phyloP scores from a whole-genome alignment of 2,329 filamentous ascomycete species.

The Phialocephala subalpina region DNA sequence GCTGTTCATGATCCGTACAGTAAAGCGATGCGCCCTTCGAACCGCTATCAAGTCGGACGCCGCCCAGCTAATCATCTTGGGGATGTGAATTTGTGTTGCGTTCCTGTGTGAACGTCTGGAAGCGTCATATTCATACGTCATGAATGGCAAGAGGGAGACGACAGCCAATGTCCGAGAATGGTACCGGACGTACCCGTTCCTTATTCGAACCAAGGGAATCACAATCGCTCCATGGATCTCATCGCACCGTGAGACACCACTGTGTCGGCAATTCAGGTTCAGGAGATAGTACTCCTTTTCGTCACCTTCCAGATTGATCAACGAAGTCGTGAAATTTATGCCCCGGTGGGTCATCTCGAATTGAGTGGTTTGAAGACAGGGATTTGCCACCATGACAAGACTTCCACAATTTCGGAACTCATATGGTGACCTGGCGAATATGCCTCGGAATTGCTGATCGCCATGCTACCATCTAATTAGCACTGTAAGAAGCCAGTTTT shows the following conservation, averaged over 20 bases:
- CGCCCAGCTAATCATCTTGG: not conserved
- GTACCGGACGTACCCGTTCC: not conserved
- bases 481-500: too few species aligned
- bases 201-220: not conserved
- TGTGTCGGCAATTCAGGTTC: not conserved
- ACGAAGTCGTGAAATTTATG: not conserved
- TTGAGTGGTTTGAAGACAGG: not conserved
- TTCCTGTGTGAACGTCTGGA: not conserved
- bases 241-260: not conserved
- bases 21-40: constrained; percentile 1
- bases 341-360: constrained; percentile 3
- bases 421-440: not conserved
- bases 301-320: constrained; percentile 5
- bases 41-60: constrained; percentile 3
- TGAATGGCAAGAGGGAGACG: not conserved
- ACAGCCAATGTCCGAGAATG: not conserved
- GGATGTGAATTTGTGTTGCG: not conserved
- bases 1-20: not conserved
- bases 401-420: constrained; percentile 8
- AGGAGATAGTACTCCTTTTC: not conserved
- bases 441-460: constrained; percentile 5
- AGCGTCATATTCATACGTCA: not conserved
- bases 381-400: not conserved
- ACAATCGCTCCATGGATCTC: not conserved
- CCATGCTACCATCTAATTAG: not conserved